These are phyloP conservation scores for Penicillium rolfsii DNA, from an alignment of 2,329 filamentous ascomycete genomes.

Conservation along the genomic window DNA sequence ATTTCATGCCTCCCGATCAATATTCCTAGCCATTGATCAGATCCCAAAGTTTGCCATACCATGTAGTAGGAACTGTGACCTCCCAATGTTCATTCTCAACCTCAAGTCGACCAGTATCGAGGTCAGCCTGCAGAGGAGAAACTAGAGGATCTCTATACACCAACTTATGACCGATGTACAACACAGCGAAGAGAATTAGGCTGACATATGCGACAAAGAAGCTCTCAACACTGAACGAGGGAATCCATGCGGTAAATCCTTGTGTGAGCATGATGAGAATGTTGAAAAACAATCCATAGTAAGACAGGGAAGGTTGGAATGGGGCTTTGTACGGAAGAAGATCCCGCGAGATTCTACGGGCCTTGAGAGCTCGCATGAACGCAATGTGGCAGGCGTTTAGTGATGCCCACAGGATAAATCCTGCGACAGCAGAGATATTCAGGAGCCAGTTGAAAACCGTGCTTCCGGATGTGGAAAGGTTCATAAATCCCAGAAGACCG, in stretches of 20 bases:
- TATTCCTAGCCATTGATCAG: slow-evolving; percentile 10
- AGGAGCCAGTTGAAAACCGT: slow-evolving; percentile 20
- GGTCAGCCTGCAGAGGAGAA: slow-evolving; percentile 17
- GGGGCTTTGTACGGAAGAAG: slow-evolving; percentile 18
- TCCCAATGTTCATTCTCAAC: slow-evolving; percentile 22
- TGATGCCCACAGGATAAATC: slow-evolving; percentile 19
- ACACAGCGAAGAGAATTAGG: slow-evolving; percentile 18
- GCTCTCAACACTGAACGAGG: slow-evolving; percentile 14
- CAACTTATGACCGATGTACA: slow-evolving; percentile 20
- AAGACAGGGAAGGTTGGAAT: slow-evolving; percentile 18
- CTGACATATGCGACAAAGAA: slow-evolving; percentile 22
- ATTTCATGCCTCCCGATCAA: background rate
- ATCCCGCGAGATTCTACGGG: slow-evolving; percentile 14
- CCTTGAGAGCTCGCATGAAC: slow-evolving; percentile 20
- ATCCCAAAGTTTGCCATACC: slow-evolving; percentile 21
- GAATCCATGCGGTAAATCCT: slow-evolving; percentile 19
- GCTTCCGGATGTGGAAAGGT: slow-evolving; percentile 12
- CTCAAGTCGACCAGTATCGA: slow-evolving; percentile 19
- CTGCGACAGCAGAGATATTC: slow-evolving; percentile 19
- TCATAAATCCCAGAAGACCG: slow-evolving; percentile 20
- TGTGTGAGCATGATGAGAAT: slow-evolving; percentile 18
- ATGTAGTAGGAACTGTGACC: slow-evolving; percentile 17
- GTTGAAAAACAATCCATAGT: slow-evolving; percentile 18
- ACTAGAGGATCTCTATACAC: slow-evolving; percentile 13
- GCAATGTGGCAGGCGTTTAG: slow-evolving; percentile 18